Percentiles rank a stretch among this genome's conserved stretches.
phyloP scores from a whole-genome alignment of 768 basidiomycete genomes.

The Leccinum uliginosum region DNA sequence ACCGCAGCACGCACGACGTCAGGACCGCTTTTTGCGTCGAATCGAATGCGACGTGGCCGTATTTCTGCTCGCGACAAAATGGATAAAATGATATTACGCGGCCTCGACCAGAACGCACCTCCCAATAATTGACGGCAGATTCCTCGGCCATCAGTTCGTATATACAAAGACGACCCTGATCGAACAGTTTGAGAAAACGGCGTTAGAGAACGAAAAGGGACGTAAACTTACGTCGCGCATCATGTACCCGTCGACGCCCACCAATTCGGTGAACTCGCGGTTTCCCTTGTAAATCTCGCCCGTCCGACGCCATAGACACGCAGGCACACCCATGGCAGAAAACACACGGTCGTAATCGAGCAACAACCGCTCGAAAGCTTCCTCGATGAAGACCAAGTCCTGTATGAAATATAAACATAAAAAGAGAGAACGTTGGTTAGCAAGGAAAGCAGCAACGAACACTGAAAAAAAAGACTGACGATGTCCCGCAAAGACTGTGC shows the following conservation, averaged over 20 bases:
- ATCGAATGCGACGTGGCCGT: slow-evolving; percentile 90
- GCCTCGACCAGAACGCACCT: slow-evolving; percentile 45
- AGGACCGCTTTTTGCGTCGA: slow-evolving; percentile 90
- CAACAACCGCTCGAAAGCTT: slow-evolving; percentile 92
- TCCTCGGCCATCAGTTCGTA: slow-evolving; percentile 99
- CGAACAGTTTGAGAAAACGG: not conserved
- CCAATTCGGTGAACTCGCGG: slow-evolving; percentile 87
- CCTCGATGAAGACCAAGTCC: slow-evolving; percentile 97
- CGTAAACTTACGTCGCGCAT: slow-evolving; percentile 72
- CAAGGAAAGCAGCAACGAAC: not conserved
- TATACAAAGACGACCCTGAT: slow-evolving; percentile 84
- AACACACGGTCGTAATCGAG: slow-evolving; percentile 95
- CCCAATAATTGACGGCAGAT: slow-evolving; percentile 95
- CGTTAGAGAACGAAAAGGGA: not conserved
- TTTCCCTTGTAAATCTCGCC: slow-evolving; percentile 99
- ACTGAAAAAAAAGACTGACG: not conserved
- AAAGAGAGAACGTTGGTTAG: not conserved
- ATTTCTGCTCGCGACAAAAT: slow-evolving; percentile 65
- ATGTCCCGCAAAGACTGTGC: not conserved
- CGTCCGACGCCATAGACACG: slow-evolving; percentile 93
- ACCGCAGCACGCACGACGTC: slow-evolving; percentile 84
- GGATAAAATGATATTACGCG: not conserved
- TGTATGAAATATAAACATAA: slow-evolving; percentile 20
- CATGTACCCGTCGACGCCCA: slow-evolving; percentile 83
- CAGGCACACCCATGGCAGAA: slow-evolving; percentile 94